Base-by-base conservation (phyloP, 139 green algal species). In the Micractinium conductrix region DNA sequence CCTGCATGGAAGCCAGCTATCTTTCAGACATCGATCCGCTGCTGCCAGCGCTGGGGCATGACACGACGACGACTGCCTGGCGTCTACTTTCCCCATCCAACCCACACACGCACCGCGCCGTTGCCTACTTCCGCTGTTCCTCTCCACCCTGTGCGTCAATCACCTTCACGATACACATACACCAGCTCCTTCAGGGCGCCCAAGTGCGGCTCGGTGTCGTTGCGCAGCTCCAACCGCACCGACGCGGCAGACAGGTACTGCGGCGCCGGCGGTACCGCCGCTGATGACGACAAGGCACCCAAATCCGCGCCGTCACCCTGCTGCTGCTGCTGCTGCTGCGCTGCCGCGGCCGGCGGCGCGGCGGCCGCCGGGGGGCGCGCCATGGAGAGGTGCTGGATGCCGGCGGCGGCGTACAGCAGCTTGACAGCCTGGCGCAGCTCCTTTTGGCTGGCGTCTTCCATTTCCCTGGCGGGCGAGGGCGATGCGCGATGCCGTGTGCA, bases 131-230 rank as follows among this genome's bases (percentile, higher is more conserved):
- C n/a, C n/a, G n/a, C n/a, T n/a, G n/a, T n/a, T n/a, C n/a, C n/a
- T n/a, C n/a, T n/a, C n/a, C n/a, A n/a, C n/a, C n/a, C n/a, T n/a
- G n/a, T n/a, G n/a, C n/a, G 65, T 21, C 53, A 62, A 79, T 67
- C 75, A 90, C 90, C 90, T 30, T 79, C 81, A 19, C 85, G 55
- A 60, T 89, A 93, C 9, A 86, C 72, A n/a, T 65, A 80, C 10
- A 87, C 62, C 21, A 93, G 86, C 83, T 93, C 89, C 58, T 75
- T 79, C 0, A 91, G 76, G 4, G 90, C 90, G 22, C 63, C 62
- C 24, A 81, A 5, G 44, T 92, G 76, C 50, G 70, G 26, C 14
- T 43, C 26, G 0, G 42, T 85, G n/a, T 83, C 81, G 53, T 87
- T 84, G 17, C 73, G 48, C 67, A 83, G 80, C 40, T 86, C 65